Conservation (phyloP, 192 early-diverging fungal genomes). For the Coemansia asiatica region DNA sequence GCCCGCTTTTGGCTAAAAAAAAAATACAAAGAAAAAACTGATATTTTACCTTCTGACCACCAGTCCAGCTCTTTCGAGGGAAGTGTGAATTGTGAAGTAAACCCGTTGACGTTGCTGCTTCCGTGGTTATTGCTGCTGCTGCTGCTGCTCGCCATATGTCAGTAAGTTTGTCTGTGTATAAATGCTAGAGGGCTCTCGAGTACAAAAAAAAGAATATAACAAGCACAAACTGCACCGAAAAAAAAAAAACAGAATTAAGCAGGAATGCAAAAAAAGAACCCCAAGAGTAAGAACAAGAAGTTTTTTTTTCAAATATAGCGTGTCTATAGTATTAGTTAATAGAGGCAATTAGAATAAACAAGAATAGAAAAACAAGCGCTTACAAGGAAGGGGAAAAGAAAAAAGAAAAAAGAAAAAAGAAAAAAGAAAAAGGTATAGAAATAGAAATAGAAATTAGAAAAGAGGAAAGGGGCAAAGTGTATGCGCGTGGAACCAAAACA, state of each 20-base stretch:
- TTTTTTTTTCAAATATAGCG: conserved; percentile 2
- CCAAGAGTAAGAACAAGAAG: neutral
- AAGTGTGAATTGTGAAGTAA: conserved; percentile 19
- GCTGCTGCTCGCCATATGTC: conserved; percentile 5
- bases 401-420: conserved; percentile 16
- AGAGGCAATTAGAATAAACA: conserved; percentile 5
- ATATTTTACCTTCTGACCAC: conserved; percentile 56
- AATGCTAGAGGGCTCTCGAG: neutral
- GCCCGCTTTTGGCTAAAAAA: neutral
- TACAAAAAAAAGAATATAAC: conserved; percentile 7
- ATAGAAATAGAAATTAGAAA: neutral
- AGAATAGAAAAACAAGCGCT: conserved; percentile 9
- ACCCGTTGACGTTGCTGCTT: conserved; percentile 8
- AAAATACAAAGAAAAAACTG: neutral
- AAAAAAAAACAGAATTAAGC: conserved; percentile 14
- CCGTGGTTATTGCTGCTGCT: conserved; percentile 17
- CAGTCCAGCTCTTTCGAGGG: conserved; percentile 56
- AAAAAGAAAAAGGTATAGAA: too few species aligned
- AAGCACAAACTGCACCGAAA: neutral
- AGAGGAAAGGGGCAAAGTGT: conserved; percentile 12
- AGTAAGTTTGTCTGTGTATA: neutral
- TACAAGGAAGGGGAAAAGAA: conserved; percentile 10
- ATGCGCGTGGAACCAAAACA: conserved; percentile 42
- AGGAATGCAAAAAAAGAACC: conserved; percentile 5
- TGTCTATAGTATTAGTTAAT: conserved; percentile 4